A percentile compares a stretch with the other conserved stretches of the same genome.
Conservation (phyloP, 1,139 yeast species). For the Taphrina betulina region DNA sequence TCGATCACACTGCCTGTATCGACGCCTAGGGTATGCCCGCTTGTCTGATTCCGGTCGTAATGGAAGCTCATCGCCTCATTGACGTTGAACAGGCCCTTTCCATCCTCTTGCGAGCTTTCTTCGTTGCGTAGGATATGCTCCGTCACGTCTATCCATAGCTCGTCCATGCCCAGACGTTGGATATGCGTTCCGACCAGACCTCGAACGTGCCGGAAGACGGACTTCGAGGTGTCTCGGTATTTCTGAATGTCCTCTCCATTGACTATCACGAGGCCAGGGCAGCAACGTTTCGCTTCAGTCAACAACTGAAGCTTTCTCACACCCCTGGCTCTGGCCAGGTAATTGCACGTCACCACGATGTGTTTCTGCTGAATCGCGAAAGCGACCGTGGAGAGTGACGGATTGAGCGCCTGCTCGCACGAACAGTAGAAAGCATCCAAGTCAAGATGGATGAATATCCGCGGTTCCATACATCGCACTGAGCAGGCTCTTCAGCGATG, state of each 20-base stretch:
- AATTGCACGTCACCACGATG: slow-evolving; percentile 45
- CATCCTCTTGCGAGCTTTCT: not conserved
- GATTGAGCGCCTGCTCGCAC: slow-evolving; percentile 43
- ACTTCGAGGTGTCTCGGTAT: slow-evolving; percentile 45
- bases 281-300: slow-evolving; percentile 39
- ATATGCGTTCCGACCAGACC: slow-evolving; percentile 40
- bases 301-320: slow-evolving; percentile 42
- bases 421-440: slow-evolving; percentile 32
- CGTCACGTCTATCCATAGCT: slow-evolving; percentile 45
- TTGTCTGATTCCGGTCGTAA: not conserved
- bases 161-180: slow-evolving; percentile 47
- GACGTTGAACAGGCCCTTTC: not conserved
- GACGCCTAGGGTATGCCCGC: slow-evolving; percentile 13
- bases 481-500: not conserved
- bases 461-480: slow-evolving; percentile 5
- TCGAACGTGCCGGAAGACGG: slow-evolving; percentile 41
- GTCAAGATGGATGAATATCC: slow-evolving; percentile 28
- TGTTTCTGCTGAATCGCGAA: slow-evolving; percentile 46
- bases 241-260: slow-evolving; percentile 45
- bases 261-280: slow-evolving; percentile 43
- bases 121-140: not conserved
- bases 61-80: not conserved
- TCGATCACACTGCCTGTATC: not conserved
- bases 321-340: slow-evolving; percentile 45
- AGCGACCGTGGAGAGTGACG: slow-evolving; percentile 42